Evolutionary conservation across 2,329 filamentous ascomycete species (phyloP), one percentile per base, ranked within the genome.

Genomic region (Trichoderma gracile): DNA sequence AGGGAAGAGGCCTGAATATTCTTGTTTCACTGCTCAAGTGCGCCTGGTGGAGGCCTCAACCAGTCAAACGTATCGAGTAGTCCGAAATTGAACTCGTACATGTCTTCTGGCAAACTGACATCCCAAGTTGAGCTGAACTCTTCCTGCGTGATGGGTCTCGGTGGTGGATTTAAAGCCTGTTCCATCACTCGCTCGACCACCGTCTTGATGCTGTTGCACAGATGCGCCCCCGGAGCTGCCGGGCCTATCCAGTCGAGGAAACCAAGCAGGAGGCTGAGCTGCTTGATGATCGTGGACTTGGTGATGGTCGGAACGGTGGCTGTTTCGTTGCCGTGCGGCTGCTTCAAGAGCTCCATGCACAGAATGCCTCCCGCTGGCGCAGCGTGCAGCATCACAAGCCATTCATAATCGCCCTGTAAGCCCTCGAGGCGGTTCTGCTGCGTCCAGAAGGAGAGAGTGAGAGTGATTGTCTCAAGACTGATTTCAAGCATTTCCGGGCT

Each of bases 11-110:
- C 27, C 4, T 27, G 8, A 27, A 33, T 2, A 5, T 9, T n/a
- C 4, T 27, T 4, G 12, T 27, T 33, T 17, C n/a, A 43, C 27
- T 14, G n/a, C 25, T 62, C 53, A 19, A 62, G 45, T 9, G 49
- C 15, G 25, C 33, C 45, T 1, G 38, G 38, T 0, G 59, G 59
- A 25, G 47, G 55, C 3, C 76, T 69, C 56, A 81, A 69, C 80
- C 80, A 83, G 64, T 81, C 79, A 69, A 81, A 83, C 0, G 81
- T 82, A 66, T 83, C 79, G 0, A 82, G 67, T 30, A 83, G 71
- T 61, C 81, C 79, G 58, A 82, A 82, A 64, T 80, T 80, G 62
- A 82, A 82, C 70, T 73, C 49, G 69, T 69, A 53, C 62, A 64
- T 60, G 21, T 64, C 62, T 14, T 52, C 55, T 8, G 14, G 47